These are phyloP conservation scores for Cicer judaicum DNA, from an alignment of 306 rosid species.

Conservation along the genomic window DNA sequence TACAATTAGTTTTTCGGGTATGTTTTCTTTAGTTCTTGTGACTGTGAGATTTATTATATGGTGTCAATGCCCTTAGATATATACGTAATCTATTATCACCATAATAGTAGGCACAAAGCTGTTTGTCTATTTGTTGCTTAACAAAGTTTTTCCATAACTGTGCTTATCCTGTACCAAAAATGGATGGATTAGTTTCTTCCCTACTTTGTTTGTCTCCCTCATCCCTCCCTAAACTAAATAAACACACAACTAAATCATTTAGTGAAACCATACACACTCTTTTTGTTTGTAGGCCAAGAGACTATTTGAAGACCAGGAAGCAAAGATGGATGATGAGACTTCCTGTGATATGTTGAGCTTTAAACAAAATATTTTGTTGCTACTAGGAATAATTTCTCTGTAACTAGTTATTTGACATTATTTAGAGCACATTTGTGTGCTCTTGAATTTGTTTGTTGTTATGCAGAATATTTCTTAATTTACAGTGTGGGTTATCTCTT, in stretches of 20 bases:
- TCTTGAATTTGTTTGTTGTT: slow-evolving; percentile 30
- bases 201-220: slow-evolving; percentile 3
- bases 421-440: slow-evolving; percentile 38
- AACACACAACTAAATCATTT: slow-evolving; percentile 37
- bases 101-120: background rate
- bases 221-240: slow-evolving; percentile 3
- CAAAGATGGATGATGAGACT: slow-evolving; percentile 57
- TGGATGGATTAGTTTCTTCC: slow-evolving; percentile 37
- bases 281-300: slow-evolving; percentile 70
- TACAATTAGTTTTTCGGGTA: slow-evolving; percentile 54
- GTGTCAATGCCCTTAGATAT: background rate
- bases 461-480: slow-evolving; percentile 17
- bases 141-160: background rate
- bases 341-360: slow-evolving; percentile 52
- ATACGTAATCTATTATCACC: slow-evolving; percentile 1
- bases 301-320: slow-evolving; percentile 75
- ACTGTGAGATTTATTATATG: slow-evolving; percentile 22
- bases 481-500: background rate
- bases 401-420: slow-evolving; percentile 27
- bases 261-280: slow-evolving; percentile 50
- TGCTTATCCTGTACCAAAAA: slow-evolving; percentile 30
- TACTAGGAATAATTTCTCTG: slow-evolving; percentile 39
- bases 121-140: slow-evolving; percentile 30
- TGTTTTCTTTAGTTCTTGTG: slow-evolving; percentile 48
- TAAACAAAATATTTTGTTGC: slow-evolving; percentile 41